Percentiles rank a stretch among this genome's conserved stretches.
These are phyloP conservation scores for Guadua angustifolia DNA, from an alignment of 176 grass and related monocot genomes.

Conservation along the genomic window DNA sequence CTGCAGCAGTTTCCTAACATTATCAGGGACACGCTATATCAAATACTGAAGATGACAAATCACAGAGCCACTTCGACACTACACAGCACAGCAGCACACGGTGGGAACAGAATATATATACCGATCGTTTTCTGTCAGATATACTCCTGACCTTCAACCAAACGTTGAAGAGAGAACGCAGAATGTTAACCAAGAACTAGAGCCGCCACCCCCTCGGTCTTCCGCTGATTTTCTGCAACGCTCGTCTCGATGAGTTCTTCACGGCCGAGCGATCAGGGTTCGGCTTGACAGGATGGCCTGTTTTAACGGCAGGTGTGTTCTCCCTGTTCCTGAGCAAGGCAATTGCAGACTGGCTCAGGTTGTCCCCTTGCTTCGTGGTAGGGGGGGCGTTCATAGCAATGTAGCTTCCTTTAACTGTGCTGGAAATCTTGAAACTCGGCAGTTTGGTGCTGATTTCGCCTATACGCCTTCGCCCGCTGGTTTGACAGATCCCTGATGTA, in stretches of 20 bases:
- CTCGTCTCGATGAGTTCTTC: conserved; percentile 31
- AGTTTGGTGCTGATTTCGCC: conserved; percentile 37
- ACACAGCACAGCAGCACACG: neutral
- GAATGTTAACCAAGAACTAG: neutral
- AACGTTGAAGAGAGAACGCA: conserved; percentile 34
- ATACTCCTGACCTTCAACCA: conserved; percentile 34
- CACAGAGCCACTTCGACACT: neutral
- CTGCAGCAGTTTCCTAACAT: neutral
- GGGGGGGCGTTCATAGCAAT: neutral
- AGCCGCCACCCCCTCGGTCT: neutral
- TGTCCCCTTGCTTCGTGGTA: neutral
- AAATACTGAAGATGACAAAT: neutral
- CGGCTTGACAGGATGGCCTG: neutral
- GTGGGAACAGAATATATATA: neutral
- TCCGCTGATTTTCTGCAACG: conserved; percentile 32
- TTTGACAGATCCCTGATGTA: conserved; percentile 27
- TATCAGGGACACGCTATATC: neutral
- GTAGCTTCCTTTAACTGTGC: conserved; percentile 39
- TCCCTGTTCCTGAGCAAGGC: conserved; percentile 18
- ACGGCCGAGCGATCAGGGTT: neutral
- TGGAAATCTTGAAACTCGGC: conserved; percentile 45
- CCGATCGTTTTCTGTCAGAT: neutral
- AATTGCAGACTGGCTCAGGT: neutral
- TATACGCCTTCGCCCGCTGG: conserved; percentile 14
- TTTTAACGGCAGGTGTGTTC: conserved; percentile 27